Evolutionary conservation across 352 stramenopile species (phyloP).

Genomic region (Globisporangium irregulare): DNA sequence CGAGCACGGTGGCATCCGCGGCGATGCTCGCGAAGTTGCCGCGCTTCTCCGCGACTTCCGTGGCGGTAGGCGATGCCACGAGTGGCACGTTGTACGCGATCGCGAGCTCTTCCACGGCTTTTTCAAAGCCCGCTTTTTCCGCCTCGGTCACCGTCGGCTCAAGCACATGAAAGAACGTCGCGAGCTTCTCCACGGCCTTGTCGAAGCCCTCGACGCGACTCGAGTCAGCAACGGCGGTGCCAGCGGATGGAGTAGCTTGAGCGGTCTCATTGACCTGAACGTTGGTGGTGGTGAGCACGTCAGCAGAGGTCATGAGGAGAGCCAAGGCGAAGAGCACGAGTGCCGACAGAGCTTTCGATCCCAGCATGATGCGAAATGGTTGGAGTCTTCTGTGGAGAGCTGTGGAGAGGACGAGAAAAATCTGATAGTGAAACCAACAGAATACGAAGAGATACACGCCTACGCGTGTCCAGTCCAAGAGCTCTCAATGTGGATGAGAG

Average conservation of each 20-base stretch:
- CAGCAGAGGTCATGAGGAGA: not conserved
- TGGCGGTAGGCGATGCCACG: constrained; percentile 19
- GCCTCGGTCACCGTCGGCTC: constrained; percentile 8
- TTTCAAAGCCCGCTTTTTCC: constrained; percentile 20
- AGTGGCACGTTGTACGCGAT: constrained; percentile 29
- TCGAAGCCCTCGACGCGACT: constrained; percentile 15
- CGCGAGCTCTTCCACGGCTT: constrained; percentile 24
- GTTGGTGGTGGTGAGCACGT: not conserved
- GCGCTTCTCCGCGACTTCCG: constrained; percentile 20
- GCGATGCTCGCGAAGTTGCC: constrained; percentile 8
- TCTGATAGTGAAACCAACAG: constrained; percentile 5
- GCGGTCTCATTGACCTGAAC: not conserved
- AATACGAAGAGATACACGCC: not conserved
- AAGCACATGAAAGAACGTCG: constrained; percentile 14
- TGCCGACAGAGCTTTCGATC: not conserved
- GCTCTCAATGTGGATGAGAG: not conserved
- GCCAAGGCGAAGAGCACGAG: constrained; percentile 3
- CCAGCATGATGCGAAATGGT: constrained; percentile 7
- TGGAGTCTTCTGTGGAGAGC: not conserved
- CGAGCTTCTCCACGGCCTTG: constrained; percentile 16
- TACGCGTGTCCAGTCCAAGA: not conserved
- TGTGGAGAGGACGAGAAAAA: not conserved
- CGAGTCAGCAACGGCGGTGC: not conserved
- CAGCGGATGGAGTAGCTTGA: not conserved
- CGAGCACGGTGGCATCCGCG: constrained; percentile 9